Evolutionary conservation across 1,284 basidiomycete species (phyloP).

Genomic region (Cystobasidiaceae sp.): DNA sequence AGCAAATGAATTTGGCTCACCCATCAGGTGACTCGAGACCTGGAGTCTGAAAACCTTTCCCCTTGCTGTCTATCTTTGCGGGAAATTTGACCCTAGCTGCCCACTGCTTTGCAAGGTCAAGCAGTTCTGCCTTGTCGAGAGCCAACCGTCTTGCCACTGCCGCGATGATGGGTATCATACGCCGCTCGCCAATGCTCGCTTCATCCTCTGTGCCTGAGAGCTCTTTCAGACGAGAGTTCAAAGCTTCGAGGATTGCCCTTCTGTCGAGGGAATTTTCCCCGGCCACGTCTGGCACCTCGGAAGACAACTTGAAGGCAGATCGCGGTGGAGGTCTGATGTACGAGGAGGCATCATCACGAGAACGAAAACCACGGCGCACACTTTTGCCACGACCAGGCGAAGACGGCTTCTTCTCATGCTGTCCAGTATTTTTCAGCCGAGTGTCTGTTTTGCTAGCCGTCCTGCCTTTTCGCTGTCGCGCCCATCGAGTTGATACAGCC

Average conservation of each 20-base stretch:
- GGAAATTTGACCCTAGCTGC: not conserved
- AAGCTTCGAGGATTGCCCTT: not conserved
- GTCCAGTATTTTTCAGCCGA: too few species aligned
- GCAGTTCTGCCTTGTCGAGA: slow-evolving; percentile 13
- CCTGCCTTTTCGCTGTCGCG: too few species aligned
- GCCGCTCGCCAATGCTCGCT: not conserved
- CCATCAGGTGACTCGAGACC: too few species aligned
- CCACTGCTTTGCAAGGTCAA: slow-evolving; percentile 14
- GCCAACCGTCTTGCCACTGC: slow-evolving; percentile 17
- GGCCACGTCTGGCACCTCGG: not conserved
- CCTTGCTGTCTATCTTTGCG: slow-evolving; percentile 1
- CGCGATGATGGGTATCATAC: slow-evolving; percentile 15
- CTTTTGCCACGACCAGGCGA: not conserved
- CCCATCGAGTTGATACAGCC: too few species aligned
- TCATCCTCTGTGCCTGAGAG: not conserved
- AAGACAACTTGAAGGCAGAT: slow-evolving; percentile 20
- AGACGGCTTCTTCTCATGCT: too few species aligned
- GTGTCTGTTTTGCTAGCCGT: too few species aligned
- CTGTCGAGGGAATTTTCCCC: not conserved
- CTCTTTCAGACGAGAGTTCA: not conserved
- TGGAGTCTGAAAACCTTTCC: not conserved
- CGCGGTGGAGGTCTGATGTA: not conserved
- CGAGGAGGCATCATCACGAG: not conserved
- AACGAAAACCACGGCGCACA: not conserved
- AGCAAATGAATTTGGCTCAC: too few species aligned